phyloP scores from a whole-genome alignment of 106 monocot genomes.

The Dendrobium officinale region DNA sequence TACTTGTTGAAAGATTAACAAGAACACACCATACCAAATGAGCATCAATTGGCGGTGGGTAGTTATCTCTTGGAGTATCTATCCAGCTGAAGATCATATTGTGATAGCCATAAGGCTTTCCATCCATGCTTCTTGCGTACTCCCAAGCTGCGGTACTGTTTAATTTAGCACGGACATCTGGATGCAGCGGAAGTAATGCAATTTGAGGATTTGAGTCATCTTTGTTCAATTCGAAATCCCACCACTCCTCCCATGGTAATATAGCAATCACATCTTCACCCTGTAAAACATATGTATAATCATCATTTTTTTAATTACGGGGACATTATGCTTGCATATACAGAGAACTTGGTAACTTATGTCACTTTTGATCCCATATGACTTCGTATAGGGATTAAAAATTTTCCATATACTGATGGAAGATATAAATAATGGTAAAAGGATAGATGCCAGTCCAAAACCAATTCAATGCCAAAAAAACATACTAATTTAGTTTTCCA shows the following conservation, averaged over 20 bases:
- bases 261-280: slow-evolving; percentile 73
- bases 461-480: not conserved
- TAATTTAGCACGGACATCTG: slow-evolving; percentile 62
- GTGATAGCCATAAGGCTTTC: slow-evolving; percentile 75
- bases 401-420: not conserved
- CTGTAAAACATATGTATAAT: slow-evolving; percentile 22
- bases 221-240: slow-evolving; percentile 58
- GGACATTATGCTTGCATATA: not conserved
- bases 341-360: not conserved
- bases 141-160: slow-evolving; percentile 78
- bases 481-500: not conserved
- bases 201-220: slow-evolving; percentile 82
- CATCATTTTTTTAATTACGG: not conserved
- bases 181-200: slow-evolving; percentile 69
- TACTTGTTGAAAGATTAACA: not conserved
- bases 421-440: not conserved
- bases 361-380: not conserved
- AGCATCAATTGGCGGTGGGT: slow-evolving; percentile 70
- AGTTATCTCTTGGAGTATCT: slow-evolving; percentile 65
- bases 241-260: slow-evolving; percentile 85
- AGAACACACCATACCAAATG: slow-evolving; percentile 43
- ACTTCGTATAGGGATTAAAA: not conserved
- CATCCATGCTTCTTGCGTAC: slow-evolving; percentile 69
- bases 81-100: slow-evolving; percentile 96
- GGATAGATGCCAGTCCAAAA: not conserved